phyloP scores from a whole-genome alignment of 2,329 filamentous ascomycete species.

The Plenodomus tracheiphilus region DNA sequence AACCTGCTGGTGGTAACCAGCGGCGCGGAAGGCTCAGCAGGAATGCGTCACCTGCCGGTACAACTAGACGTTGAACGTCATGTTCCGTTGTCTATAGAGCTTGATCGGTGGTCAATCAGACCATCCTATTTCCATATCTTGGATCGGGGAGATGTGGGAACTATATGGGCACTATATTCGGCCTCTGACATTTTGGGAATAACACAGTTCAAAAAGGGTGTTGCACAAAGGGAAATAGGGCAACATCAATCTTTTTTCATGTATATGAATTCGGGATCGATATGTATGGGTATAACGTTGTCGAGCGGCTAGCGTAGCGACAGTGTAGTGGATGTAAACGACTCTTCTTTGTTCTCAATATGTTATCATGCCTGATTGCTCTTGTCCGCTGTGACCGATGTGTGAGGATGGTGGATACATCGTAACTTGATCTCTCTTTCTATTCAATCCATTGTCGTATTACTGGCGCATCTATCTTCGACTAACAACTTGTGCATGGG shows the following conservation, averaged over 20 bases:
- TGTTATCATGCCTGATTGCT: too few species aligned
- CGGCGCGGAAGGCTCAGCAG: slow-evolving; percentile 57
- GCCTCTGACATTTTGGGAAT: background rate
- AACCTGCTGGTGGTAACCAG: slow-evolving; percentile 51
- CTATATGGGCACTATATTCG: background rate
- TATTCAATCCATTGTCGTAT: too few species aligned
- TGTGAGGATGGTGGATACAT: too few species aligned
- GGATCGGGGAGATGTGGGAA: too few species aligned
- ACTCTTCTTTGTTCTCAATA: background rate
- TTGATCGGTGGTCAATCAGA: background rate
- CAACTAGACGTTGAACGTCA: slow-evolving; percentile 13
- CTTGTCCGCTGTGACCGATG: too few species aligned
- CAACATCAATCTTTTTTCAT: background rate
- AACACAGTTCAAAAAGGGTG: background rate
- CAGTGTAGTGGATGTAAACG: background rate
- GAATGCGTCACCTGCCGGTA: slow-evolving; percentile 24
- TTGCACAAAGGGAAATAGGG: background rate
- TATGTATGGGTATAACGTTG: background rate
- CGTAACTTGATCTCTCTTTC: too few species aligned
- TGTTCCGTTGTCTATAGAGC: slow-evolving; percentile 32
- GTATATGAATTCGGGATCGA: background rate
- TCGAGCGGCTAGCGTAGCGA: background rate
- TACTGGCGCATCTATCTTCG: too few species aligned
- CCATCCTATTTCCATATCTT: too few species aligned
- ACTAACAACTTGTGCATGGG: too few species aligned